Base-by-base conservation (phyloP, 495 filamentous ascomycete genomes). In the Aspergillus leporis region DNA sequence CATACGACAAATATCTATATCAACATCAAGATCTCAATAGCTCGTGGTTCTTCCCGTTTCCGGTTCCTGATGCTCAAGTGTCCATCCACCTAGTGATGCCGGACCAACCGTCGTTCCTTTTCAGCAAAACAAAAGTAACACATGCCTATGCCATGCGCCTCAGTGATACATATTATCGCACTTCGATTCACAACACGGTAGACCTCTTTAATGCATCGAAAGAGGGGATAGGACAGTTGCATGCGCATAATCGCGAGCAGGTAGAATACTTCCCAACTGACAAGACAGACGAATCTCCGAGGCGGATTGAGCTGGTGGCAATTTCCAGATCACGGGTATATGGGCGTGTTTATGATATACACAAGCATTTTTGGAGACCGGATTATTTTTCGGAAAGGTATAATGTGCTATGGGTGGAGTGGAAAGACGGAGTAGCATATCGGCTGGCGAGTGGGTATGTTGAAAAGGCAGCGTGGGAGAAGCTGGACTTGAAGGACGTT, bases 81-180 rank as follows among this genome's bases (percentile, higher is more conserved):
- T 30, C 23, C 51, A 3, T 6, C 3, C 25, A 28, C 3, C 25
- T 55, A 7, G 28, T 46, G 7, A 34, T 58, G n/a, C 52, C 30
- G 3, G 57, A 56, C 12, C 62, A 67, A 49, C 66, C 67, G 47
- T 53, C 52, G 14, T 71, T 65, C 40, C 49, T 71, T 34, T 67
- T 61, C 19, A 69, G 68, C 53, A 59, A 52, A 14, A 71, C 68
- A 8, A 52, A 60, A 16, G 32, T 59, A 32, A 51, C 60, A 3
- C 53, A 46, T 16, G 28, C 65, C 55, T 53, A 36, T 36, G 32
- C 32, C 32, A 36, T 36, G 32, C 13, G 13, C 13, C 8, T 36
- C 32, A 36, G 25, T 28, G 6, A 28, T 36, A 36, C 8, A 1
- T 10, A 36, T 10, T 8, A 36, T 8, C 2, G 1, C 10, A 5